A percentile compares a stretch with the other conserved stretches of the same genome.
phyloP scores from a whole-genome alignment of 2,329 filamentous ascomycete species.

The Trichoderma koningiopsis region DNA sequence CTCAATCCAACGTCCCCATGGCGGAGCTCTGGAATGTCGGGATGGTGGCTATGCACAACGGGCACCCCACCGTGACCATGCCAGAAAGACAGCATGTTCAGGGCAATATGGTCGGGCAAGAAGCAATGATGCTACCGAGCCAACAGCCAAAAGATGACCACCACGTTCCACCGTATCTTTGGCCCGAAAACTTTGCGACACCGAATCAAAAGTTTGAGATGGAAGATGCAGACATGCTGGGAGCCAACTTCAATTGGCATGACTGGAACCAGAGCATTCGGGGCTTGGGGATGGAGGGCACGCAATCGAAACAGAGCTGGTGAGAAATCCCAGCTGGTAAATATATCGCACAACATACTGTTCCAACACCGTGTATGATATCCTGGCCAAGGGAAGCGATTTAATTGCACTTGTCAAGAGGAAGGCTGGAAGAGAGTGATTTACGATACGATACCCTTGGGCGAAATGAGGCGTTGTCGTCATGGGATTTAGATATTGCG shows the following conservation, averaged over 20 bases:
- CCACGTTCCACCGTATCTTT: constrained; percentile 45
- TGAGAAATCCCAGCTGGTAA: constrained; percentile 13
- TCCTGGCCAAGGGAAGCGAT: neutral
- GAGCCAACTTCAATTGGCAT: constrained; percentile 52
- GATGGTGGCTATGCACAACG: constrained; percentile 17
- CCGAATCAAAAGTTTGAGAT: constrained; percentile 35
- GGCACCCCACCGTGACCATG: neutral
- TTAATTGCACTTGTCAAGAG: neutral
- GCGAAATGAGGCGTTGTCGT: constrained; percentile 18
- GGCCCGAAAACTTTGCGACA: constrained; percentile 41
- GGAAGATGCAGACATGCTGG: constrained; percentile 45
- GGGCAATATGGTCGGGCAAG: constrained; percentile 26
- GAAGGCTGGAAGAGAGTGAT: neutral
- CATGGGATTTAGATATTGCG: constrained; percentile 17
- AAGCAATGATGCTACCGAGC: constrained; percentile 30
- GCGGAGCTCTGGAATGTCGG: constrained; percentile 40
- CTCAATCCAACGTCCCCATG: constrained; percentile 41
- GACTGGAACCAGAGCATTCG: constrained; percentile 50
- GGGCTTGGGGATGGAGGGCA: constrained; percentile 41
- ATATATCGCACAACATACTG: neutral
- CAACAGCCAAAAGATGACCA: constrained; percentile 39
- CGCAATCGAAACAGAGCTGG: constrained; percentile 32
- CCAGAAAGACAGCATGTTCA: constrained; percentile 2
- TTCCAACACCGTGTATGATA: neutral
- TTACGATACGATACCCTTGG: constrained; percentile 22